Conservation (phyloP, 257 asterid species). For the Coffea eugenioides region DNA sequence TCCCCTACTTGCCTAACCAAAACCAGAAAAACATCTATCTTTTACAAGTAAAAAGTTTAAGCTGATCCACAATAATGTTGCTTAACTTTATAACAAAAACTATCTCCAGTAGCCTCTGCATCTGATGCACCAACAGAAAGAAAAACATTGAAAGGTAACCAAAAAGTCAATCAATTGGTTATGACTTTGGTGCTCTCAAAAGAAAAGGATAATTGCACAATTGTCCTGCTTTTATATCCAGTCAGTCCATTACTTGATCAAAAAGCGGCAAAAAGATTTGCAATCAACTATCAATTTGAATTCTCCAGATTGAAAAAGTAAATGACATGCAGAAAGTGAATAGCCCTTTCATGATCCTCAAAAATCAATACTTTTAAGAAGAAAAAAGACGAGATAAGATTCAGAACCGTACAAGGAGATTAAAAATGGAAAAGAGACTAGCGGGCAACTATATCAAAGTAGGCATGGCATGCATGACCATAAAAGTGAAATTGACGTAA, state of each 20-base stretch:
- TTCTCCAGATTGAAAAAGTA: background rate
- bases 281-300: background rate
- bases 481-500: background rate
- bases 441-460: background rate
- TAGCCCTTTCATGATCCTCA: background rate
- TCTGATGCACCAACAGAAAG: no score
- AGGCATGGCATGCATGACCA: background rate
- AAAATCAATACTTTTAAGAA: background rate
- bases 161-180: no score
- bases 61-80: no score
- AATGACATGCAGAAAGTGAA: background rate
- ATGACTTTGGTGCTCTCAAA: no score
- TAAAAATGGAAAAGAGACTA: background rate
- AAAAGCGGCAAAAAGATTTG: background rate
- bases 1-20: no score
- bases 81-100: no score
- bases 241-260: background rate
- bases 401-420: background rate
- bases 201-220: no score
- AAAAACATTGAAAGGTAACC: no score
- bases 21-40: no score
- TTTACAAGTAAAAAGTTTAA: no score
- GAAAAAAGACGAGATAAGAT: background rate
- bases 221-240: no score
- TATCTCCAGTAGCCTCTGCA: no score